These are phyloP conservation scores for Chlorella sorokiniana DNA, from an alignment of 139 green algal species.

Conservation along the genomic window DNA sequence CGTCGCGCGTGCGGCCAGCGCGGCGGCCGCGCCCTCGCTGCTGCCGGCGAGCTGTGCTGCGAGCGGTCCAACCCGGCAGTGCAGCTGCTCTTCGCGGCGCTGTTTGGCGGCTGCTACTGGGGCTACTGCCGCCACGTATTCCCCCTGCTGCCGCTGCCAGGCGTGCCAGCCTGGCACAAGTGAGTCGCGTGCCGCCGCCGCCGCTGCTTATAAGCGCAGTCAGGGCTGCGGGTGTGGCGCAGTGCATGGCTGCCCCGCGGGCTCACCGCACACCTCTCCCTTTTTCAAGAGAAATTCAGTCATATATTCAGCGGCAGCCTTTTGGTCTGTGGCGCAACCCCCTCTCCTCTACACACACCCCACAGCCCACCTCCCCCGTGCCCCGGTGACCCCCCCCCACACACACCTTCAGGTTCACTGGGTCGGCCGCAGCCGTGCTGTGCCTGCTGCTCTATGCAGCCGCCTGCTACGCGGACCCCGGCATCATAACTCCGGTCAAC, in stretches of 20 bases:
- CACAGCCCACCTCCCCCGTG: not conserved
- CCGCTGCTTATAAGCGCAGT: not conserved
- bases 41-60: conserved; percentile 29
- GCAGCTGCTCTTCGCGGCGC: conserved; percentile 49
- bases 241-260: too few species aligned
- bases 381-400: not conserved
- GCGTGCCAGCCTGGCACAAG: conserved; percentile 42
- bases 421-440: conserved; percentile 4
- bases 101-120: conserved; percentile 46
- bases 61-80: conserved; percentile 46
- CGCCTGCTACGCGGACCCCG: conserved; percentile 48
- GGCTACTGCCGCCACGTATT: conserved; percentile 42
- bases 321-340: too few species aligned
- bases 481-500: conserved; percentile 37
- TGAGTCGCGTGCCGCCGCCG: conserved; percentile 10
- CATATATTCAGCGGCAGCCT: too few species aligned
- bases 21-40: not conserved
- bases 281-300: too few species aligned
- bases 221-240: too few species aligned
- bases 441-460: conserved; percentile 44
- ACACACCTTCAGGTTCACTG: conserved; percentile 34
- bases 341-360: not conserved
- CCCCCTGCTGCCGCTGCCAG: conserved; percentile 44
- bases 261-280: too few species aligned
- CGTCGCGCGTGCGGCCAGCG: conserved; percentile 11